A percentile compares a stretch with the other conserved stretches of the same genome.
These are phyloP conservation scores for Russula abietina DNA, from an alignment of 768 basidiomycete species.

Conservation along the genomic window DNA sequence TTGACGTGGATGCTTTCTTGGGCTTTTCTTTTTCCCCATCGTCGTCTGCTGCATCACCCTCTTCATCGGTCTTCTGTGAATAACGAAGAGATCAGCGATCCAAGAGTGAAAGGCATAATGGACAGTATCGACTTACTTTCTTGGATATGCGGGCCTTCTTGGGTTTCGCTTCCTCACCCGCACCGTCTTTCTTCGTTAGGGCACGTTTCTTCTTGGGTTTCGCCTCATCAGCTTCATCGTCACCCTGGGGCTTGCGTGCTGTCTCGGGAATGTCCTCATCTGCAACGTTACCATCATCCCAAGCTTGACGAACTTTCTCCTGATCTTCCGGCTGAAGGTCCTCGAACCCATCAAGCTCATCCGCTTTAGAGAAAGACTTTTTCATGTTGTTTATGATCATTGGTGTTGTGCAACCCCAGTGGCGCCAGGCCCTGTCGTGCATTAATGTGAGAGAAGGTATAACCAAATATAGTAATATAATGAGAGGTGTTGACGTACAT, in stretches of 20 bases:
- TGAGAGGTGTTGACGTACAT: constrained; percentile 44
- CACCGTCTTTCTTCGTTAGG: constrained; percentile 30
- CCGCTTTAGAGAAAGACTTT: constrained; percentile 45
- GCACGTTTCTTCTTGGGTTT: constrained; percentile 29
- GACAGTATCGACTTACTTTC: constrained; percentile 20
- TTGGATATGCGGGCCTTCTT: constrained; percentile 30
- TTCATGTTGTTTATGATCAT: constrained; percentile 71
- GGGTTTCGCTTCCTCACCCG: constrained; percentile 34
- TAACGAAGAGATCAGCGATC: not conserved
- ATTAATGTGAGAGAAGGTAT: too few relatives aligned
- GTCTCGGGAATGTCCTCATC: constrained; percentile 77
- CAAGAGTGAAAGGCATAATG: not conserved
- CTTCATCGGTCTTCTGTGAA: constrained; percentile 29
- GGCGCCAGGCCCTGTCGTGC: constrained; percentile 63
- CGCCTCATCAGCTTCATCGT: constrained; percentile 38
- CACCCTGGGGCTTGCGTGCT: constrained; percentile 51
- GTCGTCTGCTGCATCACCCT: constrained; percentile 39
- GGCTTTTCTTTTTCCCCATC: constrained; percentile 48
- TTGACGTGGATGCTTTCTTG: constrained; percentile 46
- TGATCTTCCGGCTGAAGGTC: constrained; percentile 65
- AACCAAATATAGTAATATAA: too few relatives aligned
- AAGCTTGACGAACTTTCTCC: constrained; percentile 63
- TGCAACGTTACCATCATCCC: constrained; percentile 70
- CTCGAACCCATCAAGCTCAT: constrained; percentile 83
- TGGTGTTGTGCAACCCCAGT: constrained; percentile 82